These are phyloP conservation scores for Physocladia obscura DNA, from an alignment of 192 early-diverging fungal genomes.

Conservation along the genomic window DNA sequence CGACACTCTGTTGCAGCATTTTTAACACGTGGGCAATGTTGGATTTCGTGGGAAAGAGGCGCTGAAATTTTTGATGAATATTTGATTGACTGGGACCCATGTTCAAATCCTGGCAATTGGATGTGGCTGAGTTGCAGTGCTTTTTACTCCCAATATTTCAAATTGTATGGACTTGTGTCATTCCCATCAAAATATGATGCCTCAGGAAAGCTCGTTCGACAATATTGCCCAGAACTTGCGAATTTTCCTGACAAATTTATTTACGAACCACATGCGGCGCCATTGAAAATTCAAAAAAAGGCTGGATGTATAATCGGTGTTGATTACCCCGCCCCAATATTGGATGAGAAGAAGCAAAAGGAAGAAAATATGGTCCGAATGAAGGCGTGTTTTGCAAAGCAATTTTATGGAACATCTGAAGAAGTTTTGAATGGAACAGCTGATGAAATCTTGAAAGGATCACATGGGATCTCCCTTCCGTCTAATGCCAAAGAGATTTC, in stretches of 20 bases:
- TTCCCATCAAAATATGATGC: slow-evolving; percentile 32
- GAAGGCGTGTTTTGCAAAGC: background rate
- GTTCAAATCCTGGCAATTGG: slow-evolving; percentile 37
- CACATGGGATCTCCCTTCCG: background rate
- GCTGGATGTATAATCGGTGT: slow-evolving; percentile 25
- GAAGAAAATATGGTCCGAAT: slow-evolving; percentile 27
- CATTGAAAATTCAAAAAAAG: slow-evolving; percentile 10
- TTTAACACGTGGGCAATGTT: slow-evolving; percentile 36
- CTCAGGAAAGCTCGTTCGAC: slow-evolving; percentile 7
- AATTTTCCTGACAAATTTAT: slow-evolving; percentile 31
- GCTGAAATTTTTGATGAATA: slow-evolving; percentile 35
- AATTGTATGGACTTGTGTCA: slow-evolving; percentile 33
- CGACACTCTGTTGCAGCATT: slow-evolving; percentile 37
- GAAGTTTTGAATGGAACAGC: background rate
- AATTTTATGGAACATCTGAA: background rate
- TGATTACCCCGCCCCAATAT: slow-evolving; percentile 28
- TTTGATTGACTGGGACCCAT: slow-evolving; percentile 29
- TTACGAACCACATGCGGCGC: slow-evolving; percentile 22
- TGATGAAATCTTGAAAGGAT: background rate
- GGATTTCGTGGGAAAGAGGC: slow-evolving; percentile 33
- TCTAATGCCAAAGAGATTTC: too few species aligned
- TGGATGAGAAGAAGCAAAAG: slow-evolving; percentile 1
- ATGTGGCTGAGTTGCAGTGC: slow-evolving; percentile 37
- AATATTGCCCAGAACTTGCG: slow-evolving; percentile 25
- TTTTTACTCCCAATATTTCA: slow-evolving; percentile 31